Percentiles rank a stretch among this genome's conserved stretches.
Evolutionary conservation across 2,329 filamentous ascomycete genomes (phyloP).

Genomic region (Fusarium armeniacum): DNA sequence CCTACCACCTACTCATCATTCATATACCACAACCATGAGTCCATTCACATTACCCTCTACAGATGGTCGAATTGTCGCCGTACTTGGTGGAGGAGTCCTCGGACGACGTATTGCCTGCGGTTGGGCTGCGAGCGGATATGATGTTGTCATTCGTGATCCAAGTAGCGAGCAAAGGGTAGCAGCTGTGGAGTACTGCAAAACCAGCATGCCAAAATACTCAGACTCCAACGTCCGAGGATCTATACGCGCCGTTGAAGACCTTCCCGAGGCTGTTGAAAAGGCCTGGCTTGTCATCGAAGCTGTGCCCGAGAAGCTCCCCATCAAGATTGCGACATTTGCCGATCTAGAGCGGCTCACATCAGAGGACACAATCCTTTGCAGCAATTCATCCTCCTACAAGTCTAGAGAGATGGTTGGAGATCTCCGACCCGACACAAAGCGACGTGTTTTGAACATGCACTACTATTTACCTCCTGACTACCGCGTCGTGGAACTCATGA

Average conservation of each 20-base stretch:
- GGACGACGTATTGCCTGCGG: conserved; percentile 21
- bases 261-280: background rate
- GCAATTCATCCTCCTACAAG: conserved; percentile 19
- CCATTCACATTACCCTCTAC: conserved; percentile 12
- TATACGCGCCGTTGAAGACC: background rate
- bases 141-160: conserved; percentile 19
- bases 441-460: conserved; percentile 22
- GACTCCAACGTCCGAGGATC: background rate
- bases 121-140: conserved; percentile 25
- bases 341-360: conserved; percentile 11
- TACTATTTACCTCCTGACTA: conserved; percentile 21
- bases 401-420: conserved; percentile 9
- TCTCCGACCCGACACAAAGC: background rate
- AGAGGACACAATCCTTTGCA: background rate
- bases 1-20: too few relatives aligned
- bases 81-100: conserved; percentile 15
- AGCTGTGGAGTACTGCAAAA: conserved; percentile 11
- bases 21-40: background rate
- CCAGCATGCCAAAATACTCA: conserved; percentile 9
- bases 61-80: background rate
- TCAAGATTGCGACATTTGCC: conserved; percentile 25
- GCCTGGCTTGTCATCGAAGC: conserved; percentile 28
- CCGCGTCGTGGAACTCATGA: conserved; percentile 24
- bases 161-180: conserved; percentile 15
- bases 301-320: conserved; percentile 9